phyloP scores from a whole-genome alignment of 768 basidiomycete genomes.

The Naganishia onofrii region DNA sequence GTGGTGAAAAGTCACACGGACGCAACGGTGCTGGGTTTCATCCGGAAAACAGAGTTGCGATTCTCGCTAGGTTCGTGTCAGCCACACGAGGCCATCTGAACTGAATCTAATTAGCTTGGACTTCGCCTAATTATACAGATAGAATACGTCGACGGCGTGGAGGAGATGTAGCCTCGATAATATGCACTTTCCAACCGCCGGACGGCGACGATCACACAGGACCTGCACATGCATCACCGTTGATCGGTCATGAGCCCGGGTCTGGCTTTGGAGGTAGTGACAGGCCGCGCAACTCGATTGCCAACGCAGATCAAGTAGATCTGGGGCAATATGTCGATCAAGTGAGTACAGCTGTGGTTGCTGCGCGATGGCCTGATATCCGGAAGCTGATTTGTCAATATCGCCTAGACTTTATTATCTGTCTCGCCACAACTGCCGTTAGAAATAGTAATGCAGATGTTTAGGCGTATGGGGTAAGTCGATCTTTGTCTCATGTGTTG shows the following conservation, averaged over 20 bases:
- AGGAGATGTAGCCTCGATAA: constrained; percentile 63
- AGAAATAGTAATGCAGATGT: constrained; percentile 95
- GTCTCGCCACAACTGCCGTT: constrained; percentile 87
- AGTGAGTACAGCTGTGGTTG: constrained; percentile 57
- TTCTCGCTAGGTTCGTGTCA: constrained; percentile 71
- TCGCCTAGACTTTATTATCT: constrained; percentile 78
- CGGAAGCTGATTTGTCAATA: not conserved
- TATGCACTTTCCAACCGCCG: constrained; percentile 64
- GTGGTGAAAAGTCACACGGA: constrained; percentile 66
- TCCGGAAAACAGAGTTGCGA: constrained; percentile 77
- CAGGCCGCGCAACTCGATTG: not conserved
- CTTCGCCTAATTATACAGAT: constrained; percentile 58
- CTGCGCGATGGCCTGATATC: not conserved
- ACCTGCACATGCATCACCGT: not conserved
- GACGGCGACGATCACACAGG: not conserved
- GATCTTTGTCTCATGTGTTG: not conserved
- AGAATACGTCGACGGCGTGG: constrained; percentile 63
- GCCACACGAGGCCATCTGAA: too few relatives aligned
- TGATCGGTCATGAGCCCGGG: not conserved
- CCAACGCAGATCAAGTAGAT: constrained; percentile 50
- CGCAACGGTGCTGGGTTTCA: constrained; percentile 74
- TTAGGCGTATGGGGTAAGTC: constrained; percentile 93
- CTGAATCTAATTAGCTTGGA: not conserved
- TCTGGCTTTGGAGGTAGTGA: not conserved
- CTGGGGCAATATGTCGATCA: constrained; percentile 88